Evolutionary conservation across 2,329 filamentous ascomycete species (phyloP).

Genomic region (Paecilomyces dactylethromorphus): DNA sequence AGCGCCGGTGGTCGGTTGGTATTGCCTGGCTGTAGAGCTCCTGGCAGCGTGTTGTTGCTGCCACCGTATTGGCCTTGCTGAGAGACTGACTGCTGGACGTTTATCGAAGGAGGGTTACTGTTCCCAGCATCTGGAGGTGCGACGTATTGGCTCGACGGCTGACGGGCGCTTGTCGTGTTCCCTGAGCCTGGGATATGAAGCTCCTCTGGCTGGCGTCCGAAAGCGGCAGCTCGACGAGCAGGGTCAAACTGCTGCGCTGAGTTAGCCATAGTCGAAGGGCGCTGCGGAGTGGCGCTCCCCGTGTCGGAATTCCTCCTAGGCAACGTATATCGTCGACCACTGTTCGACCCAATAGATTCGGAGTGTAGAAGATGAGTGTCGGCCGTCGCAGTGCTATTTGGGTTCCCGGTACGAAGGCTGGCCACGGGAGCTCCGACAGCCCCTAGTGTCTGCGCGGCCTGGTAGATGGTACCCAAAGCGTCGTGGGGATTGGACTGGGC

Average conservation of each 20-base stretch:
- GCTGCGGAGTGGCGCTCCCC: slow-evolving; percentile 2
- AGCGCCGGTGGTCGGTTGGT: slow-evolving; percentile 46
- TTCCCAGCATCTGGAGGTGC: slow-evolving; percentile 44
- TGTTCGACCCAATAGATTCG: slow-evolving; percentile 22
- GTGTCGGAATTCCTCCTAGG: slow-evolving; percentile 7
- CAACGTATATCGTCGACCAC: slow-evolving; percentile 18
- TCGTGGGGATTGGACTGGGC: slow-evolving; percentile 5
- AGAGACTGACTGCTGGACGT: slow-evolving; percentile 52
- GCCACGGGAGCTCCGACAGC: slow-evolving; percentile 38
- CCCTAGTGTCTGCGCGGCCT: slow-evolving; percentile 40
- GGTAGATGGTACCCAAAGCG: slow-evolving; percentile 38
- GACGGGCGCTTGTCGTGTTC: slow-evolving; percentile 31
- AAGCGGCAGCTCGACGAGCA: slow-evolving; percentile 42
- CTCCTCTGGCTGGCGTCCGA: slow-evolving; percentile 49
- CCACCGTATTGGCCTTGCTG: slow-evolving; percentile 41
- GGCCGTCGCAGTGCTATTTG: slow-evolving; percentile 35
- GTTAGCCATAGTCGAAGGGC: slow-evolving; percentile 33
- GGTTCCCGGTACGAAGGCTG: slow-evolving; percentile 17
- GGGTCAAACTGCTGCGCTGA: slow-evolving; percentile 44
- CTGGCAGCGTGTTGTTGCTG: slow-evolving; percentile 46
- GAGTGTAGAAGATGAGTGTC: slow-evolving; percentile 37
- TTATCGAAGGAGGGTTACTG: slow-evolving; percentile 49
- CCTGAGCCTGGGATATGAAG: slow-evolving; percentile 46
- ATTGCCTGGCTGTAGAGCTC: slow-evolving; percentile 53
- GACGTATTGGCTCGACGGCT: slow-evolving; percentile 42